Percentiles rank a stretch among this genome's conserved stretches.
phyloP scores from a whole-genome alignment of 495 filamentous ascomycete genomes.

The Aspergillus incahuasiensis region DNA sequence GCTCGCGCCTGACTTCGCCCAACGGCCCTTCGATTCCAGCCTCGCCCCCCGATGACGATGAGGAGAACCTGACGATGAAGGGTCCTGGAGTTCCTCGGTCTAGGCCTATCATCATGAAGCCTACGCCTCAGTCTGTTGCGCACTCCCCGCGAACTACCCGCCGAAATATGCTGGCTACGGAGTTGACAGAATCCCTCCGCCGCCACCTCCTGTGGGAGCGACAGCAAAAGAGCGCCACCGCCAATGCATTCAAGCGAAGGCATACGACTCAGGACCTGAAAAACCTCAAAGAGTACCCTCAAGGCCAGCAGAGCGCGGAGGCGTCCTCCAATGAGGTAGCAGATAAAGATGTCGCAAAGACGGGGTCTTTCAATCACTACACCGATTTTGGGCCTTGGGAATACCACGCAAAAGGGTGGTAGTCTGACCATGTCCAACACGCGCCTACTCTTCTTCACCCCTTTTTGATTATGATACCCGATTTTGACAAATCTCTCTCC shows the following conservation, averaged over 20 bases:
- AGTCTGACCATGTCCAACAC: constrained; percentile 12
- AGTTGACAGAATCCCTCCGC: constrained; percentile 78
- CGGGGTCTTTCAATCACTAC: constrained; percentile 61
- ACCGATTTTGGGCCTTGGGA: constrained; percentile 62
- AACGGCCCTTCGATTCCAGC: constrained; percentile 67
- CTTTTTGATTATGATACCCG: constrained; percentile 32
- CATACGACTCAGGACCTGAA: constrained; percentile 89
- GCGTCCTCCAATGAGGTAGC: constrained; percentile 15
- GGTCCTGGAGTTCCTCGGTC: constrained; percentile 69
- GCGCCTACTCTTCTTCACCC: constrained; percentile 17
- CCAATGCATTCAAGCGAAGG: constrained; percentile 82
- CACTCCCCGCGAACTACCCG: constrained; percentile 89
- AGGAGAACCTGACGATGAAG: constrained; percentile 64
- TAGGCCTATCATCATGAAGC: constrained; percentile 78
- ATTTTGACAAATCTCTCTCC: constrained; percentile 16
- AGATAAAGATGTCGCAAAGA: constrained; percentile 47
- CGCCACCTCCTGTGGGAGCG: constrained; percentile 81
- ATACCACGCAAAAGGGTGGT: constrained; percentile 70
- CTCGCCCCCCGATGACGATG: constrained; percentile 67
- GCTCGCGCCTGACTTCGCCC: constrained; percentile 67
- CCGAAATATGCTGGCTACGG: constrained; percentile 93
- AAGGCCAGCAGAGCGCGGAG: constrained; percentile 24
- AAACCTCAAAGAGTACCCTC: constrained; percentile 73
- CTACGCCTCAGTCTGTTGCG: constrained; percentile 54
- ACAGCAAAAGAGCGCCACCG: constrained; percentile 84